These are phyloP conservation scores for Fomitopsis betulina DNA, from an alignment of 1,284 basidiomycete species.

Conservation along the genomic window DNA sequence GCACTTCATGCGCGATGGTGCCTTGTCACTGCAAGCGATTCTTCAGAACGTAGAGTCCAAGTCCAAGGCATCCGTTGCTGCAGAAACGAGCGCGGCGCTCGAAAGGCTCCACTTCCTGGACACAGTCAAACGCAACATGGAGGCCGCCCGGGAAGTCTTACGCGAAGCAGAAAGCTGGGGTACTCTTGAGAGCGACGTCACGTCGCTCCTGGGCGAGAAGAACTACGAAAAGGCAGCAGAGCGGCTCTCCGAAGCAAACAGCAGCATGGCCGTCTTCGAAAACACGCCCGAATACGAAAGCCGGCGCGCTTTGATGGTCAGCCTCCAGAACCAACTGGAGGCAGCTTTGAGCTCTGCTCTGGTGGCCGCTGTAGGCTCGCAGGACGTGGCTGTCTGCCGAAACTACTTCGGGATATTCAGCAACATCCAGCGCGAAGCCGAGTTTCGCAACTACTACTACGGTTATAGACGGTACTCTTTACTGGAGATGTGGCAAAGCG, in stretches of 20 bases:
- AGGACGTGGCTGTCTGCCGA: slow-evolving; percentile 70
- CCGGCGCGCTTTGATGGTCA: slow-evolving; percentile 79
- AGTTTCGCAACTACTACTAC: slow-evolving; percentile 92
- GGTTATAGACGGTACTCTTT: slow-evolving; percentile 68
- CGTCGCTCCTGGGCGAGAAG: slow-evolving; percentile 71
- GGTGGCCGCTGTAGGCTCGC: slow-evolving; percentile 74
- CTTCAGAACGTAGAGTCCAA: slow-evolving; percentile 54
- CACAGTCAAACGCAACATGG: slow-evolving; percentile 81
- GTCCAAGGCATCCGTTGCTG: slow-evolving; percentile 44
- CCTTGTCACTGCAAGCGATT: slow-evolving; percentile 65
- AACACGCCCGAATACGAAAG: slow-evolving; percentile 87
- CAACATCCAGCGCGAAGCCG: slow-evolving; percentile 84
- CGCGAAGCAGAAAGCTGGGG: slow-evolving; percentile 94
- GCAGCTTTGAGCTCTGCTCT: slow-evolving; percentile 83
- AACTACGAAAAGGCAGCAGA: slow-evolving; percentile 85
- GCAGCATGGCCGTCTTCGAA: slow-evolving; percentile 86
- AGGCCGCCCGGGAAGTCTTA: slow-evolving; percentile 79
- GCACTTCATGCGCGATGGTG: slow-evolving; percentile 92
- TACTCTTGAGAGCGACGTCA: slow-evolving; percentile 88
- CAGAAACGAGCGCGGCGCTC: slow-evolving; percentile 57
- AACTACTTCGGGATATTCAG: slow-evolving; percentile 83
- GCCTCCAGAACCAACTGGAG: slow-evolving; percentile 91
- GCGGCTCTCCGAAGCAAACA: slow-evolving; percentile 80
- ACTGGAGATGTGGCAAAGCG: slow-evolving; percentile 65
- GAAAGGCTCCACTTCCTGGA: slow-evolving; percentile 77